Base-by-base conservation (phyloP, 2,329 filamentous ascomycete species). In the Arthrocladium fulminans region DNA sequence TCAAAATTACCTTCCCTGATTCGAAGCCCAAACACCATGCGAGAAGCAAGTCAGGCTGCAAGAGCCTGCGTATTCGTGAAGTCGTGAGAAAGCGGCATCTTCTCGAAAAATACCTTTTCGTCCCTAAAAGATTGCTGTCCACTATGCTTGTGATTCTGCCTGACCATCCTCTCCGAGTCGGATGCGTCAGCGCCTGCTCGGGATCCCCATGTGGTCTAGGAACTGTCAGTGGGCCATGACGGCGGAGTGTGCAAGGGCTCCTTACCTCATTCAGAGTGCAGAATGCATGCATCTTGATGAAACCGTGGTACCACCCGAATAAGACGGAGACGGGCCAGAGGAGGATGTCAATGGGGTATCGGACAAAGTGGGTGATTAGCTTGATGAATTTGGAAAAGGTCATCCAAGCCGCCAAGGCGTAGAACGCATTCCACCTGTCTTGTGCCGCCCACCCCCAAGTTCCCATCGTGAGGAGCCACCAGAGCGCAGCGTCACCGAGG, bases 201-300 rank as follows among this genome's bases (percentile, higher is more conserved):
- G 69, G 88, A 95, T 62, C 89, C 89, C 89, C 89, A 96, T 45
- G 88, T 90, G 38, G 89, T 96, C 89, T 96, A 63, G 50, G 45
- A 39, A 51, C 40, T 54, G 58, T 59, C 49, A 52, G 57, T 48
- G 59, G 57, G 41, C 20, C 19, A 12, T n/a, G 10, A 22, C 47
- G 15, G 23, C 7, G 10, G 4, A 34, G 9, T 8, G 39, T 9
- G 13, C 29, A 34, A 38, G 24, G 38, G 15, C 29, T 27, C 73
- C 83, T 68, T 77, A 94, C 88, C 79, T 86, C 83, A 62, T 84
- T 83, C 58, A 89, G 78, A 50, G 89, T 95, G 57, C 84, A 73
- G 53, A 89, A 75, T 34, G 90, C 88, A 62, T 90, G 90, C 54
- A 94, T 74, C 73, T 96, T 96, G 74, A 97, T 89, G 53, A 88